Conservation (phyloP, 1,284 basidiomycete genomes). For the Phaffia rhodozyma region DNA sequence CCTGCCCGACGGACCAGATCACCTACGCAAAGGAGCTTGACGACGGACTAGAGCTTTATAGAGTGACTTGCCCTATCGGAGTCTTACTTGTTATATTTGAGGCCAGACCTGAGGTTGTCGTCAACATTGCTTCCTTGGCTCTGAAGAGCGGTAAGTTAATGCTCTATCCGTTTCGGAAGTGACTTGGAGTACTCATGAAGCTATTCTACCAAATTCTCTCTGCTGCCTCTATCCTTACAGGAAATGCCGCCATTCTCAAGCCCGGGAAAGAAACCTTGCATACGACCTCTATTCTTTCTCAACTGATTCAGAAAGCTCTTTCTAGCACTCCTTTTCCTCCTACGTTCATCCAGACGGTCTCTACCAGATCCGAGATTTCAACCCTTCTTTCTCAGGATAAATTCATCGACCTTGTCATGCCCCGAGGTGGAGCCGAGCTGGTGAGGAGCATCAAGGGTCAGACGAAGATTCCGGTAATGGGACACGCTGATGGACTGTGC, state of each 20-base stretch:
- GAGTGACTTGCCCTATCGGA: constrained; percentile 92
- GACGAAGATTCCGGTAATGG: constrained; percentile 95
- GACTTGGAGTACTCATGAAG: not conserved
- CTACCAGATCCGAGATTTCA: constrained; percentile 84
- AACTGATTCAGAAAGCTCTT: constrained; percentile 69
- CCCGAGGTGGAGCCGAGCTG: constrained; percentile 82
- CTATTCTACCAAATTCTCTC: not conserved
- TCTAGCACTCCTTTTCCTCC: constrained; percentile 56
- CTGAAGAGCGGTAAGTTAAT: constrained; percentile 74
- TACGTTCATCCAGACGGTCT: constrained; percentile 80
- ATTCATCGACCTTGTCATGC: constrained; percentile 95
- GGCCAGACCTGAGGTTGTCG: constrained; percentile 91
- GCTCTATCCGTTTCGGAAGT: not conserved
- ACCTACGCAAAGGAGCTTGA: constrained; percentile 81
- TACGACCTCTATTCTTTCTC: constrained; percentile 61
- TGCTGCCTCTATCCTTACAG: constrained; percentile 35
- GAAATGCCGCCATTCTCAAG: constrained; percentile 89
- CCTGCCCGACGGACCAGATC: constrained; percentile 75
- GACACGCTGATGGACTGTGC: constrained; percentile 93
- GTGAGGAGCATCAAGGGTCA: constrained; percentile 79
- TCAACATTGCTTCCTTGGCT: constrained; percentile 91
- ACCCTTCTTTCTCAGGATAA: constrained; percentile 72
- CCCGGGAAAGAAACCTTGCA: constrained; percentile 87
- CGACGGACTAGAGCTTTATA: constrained; percentile 74
- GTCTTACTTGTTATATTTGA: constrained; percentile 96